Base-by-base conservation (phyloP, 2,329 filamentous ascomycete genomes). In the Microsporum audouinii region DNA sequence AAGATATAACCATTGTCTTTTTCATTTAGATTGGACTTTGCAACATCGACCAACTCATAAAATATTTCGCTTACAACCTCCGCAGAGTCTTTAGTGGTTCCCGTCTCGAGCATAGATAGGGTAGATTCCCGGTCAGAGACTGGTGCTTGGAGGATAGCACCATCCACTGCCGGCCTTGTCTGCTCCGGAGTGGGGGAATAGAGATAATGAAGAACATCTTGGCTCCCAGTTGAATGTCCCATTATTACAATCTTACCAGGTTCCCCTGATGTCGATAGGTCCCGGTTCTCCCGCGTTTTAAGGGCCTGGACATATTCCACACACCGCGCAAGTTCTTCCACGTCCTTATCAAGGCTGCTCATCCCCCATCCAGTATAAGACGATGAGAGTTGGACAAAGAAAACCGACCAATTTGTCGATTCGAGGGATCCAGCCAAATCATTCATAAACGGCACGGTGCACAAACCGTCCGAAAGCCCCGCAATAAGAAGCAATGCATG, bases 71-170 rank as follows among this genome's bases (percentile, higher is more conserved):
- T 60, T 4, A 65, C 31, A 39, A 60, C 62, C 14, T 65, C 59
- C 14, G 65, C 58, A 1, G 58, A 62, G 34, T 61, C 57, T n/a
- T 53, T 62, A 3, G 59, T 58, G 6, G 62, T 63, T 23, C 65
- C 65, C n/a, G 61, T 57, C n/a, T 68, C 65, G 4, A 71, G 59
- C 27, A 61, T 61, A 23, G 67, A 71, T 57, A 83, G 74, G 5
- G 80, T 69, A 2, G 75, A 69, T 70, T 95, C 87, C 34, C 89
- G 80, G 71, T 96, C 90, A 1, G 84, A 89, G 2, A 91, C 85
- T 0, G 88, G 85, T 0, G 87, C 89, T 71, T 95, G 91, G 60
- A 96, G 75, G 51, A 96, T 87, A 57, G 85, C 85, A 39, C 87
- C 91, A 63, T 94, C 84, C 1, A 95, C 75, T 0, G 62, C 75